Evolutionary conservation across 129 eudicot genomes (phyloP).

Genomic region (Arctium minus): DNA sequence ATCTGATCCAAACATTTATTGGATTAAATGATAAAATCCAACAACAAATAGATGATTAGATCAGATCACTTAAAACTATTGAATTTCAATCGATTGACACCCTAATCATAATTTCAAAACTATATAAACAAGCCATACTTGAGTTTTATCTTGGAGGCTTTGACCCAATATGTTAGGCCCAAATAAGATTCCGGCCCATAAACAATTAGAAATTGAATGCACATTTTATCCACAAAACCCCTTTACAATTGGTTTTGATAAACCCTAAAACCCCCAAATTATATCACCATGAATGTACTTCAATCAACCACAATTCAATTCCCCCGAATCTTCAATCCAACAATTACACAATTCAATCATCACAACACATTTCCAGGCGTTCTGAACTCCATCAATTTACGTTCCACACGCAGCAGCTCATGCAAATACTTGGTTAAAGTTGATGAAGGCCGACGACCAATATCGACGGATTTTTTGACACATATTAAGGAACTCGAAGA

Average conservation of each 20-base stretch:
- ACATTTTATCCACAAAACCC: neutral
- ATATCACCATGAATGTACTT: constrained; percentile 20
- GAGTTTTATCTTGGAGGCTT: neutral
- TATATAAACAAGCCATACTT: too few species aligned
- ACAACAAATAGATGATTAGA: too few species aligned
- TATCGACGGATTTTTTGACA: constrained; percentile 31
- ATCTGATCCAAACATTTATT: too few species aligned
- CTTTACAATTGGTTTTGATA: constrained; percentile 9
- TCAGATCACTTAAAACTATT: too few species aligned
- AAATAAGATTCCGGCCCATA: neutral
- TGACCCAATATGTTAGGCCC: neutral
- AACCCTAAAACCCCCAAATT: constrained; percentile 29
- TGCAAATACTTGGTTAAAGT: constrained; percentile 22
- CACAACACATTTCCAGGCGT: constrained; percentile 15
- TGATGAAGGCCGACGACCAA: constrained; percentile 25
- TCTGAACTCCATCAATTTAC: constrained; percentile 1
- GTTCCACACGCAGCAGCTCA: constrained; percentile 2
- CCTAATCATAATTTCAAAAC: too few species aligned
- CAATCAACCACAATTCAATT: constrained; percentile 20
- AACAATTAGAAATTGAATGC: neutral
- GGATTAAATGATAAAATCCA: too few species aligned
- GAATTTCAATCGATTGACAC: too few species aligned
- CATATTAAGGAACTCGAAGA: constrained; percentile 29
- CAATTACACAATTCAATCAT: constrained; percentile 16
- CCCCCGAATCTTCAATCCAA: constrained; percentile 1